Evolutionary conservation across 164 flowering plant genomes (phyloP), one percentile per base, ranked within the genome.

Genomic region (Buxus sempervirens): DNA sequence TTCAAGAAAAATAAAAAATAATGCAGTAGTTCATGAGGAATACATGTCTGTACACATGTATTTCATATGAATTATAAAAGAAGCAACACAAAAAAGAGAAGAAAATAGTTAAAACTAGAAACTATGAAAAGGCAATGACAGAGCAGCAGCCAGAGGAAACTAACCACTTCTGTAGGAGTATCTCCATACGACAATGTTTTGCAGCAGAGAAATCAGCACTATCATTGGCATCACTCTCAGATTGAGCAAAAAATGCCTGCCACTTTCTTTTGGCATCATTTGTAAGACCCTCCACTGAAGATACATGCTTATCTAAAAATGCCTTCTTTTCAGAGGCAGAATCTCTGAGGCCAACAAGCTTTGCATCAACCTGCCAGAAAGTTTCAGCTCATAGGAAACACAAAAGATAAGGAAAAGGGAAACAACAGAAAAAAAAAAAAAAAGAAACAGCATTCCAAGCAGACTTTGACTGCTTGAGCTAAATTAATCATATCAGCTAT

Each of bases 121-220:
- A 69, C 54, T 4, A 16, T 25, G 20, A 2, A 12, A 32, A 54
- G 38, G 16, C 56, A 32, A 23, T 26, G 19, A 26, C 63, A 22
- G 38, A 54, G 5, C 10, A 0, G 22, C 15, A 8, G 60, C 25
- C 21, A 19, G 22, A 67, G 20, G 24, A 56, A 65, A 73, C 81
- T 55, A 60, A 93, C 99, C 96, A 77, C 68, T 88, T 67, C 73
- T 89, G 96, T 60, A 90, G 59, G 25, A 92, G 82, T 51, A 54
- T 70, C 77, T 93, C 99, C 91, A 96, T 82, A 20, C 97, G 91
- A 73, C 99, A 92, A 79, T 95, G 98, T 71, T 92, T 89, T 48
- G 90, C 94, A 67, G 97, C 96, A 75, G 93, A 82, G 36, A 83
- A 86, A 74, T 85, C 93, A 70, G 85, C 91, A 79, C 72, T 69